Percentiles rank a stretch among this genome's conserved stretches.
phyloP scores from a whole-genome alignment of 805 yeast species.

The Hanseniaspora pseudoguilliermondii region DNA sequence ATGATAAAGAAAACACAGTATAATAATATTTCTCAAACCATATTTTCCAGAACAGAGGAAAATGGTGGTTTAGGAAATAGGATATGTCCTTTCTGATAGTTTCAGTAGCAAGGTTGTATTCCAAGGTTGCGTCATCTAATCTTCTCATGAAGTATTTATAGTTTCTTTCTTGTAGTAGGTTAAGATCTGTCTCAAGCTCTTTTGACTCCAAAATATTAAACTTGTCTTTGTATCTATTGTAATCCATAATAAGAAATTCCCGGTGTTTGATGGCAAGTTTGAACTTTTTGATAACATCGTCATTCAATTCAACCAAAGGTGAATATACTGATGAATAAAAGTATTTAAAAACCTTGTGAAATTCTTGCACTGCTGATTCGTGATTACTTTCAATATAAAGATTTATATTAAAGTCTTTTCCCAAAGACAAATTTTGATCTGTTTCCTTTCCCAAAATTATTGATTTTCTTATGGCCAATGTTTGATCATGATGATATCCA shows the following conservation, averaged over 20 bases:
- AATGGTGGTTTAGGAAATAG: not conserved
- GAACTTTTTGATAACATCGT: not conserved
- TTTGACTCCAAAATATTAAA: not conserved
- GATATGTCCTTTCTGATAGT: not conserved
- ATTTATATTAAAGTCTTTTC: not conserved
- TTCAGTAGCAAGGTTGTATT: not conserved
- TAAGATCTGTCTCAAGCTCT: not conserved
- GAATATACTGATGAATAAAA: not conserved
- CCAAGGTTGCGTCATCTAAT: not conserved
- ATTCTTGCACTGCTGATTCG: not conserved
- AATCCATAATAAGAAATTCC: not conserved
- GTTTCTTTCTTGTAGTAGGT: not conserved
- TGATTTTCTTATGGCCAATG: not conserved
- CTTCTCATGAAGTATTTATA: not conserved
- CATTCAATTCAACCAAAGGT: not conserved
- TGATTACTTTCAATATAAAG: not conserved
- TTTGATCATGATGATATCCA: not conserved
- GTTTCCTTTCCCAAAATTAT: not conserved
- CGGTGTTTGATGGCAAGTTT: not conserved
- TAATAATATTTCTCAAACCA: conserved; percentile 4
- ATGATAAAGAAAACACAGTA: conserved; percentile 1
- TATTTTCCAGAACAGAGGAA: not conserved
- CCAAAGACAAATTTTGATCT: not conserved
- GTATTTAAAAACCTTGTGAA: not conserved
- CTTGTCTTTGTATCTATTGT: conserved; percentile 2